Conservation (phyloP, 441 rosid genomes). For the Macaranga tanarius region DNA sequence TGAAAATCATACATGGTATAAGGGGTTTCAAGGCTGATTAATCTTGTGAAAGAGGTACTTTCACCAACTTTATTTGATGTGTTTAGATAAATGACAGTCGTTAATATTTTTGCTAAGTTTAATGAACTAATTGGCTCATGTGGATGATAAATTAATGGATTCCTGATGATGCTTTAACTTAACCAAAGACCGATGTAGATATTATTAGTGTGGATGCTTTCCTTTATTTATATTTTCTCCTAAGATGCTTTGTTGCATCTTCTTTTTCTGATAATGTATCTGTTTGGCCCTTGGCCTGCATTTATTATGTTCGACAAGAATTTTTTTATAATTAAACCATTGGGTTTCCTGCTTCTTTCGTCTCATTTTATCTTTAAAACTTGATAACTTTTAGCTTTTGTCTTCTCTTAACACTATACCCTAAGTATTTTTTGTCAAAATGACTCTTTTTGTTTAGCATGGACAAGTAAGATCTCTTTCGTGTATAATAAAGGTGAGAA, state of each 20-base stretch:
- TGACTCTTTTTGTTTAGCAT: background rate
- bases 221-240: too few species aligned
- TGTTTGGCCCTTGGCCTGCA: too few species aligned
- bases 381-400: background rate
- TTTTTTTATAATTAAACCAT: background rate
- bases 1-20: conserved; percentile 93
- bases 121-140: background rate
- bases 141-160: background rate
- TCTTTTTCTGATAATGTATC: conserved; percentile 3
- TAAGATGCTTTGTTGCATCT: conserved; percentile 3
- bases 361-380: background rate
- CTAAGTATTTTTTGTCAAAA: background rate
- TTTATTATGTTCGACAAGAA: too few species aligned
- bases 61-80: background rate
- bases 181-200: too few species aligned
- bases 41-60: conserved; percentile 72
- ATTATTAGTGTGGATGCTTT: background rate
- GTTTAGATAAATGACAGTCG: background rate
- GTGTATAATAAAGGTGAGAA: conserved; percentile 36
- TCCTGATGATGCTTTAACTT: conserved; percentile 8
- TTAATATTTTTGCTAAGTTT: background rate
- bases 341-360: background rate
- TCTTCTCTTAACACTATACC: background rate
- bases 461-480: conserved; percentile 13
- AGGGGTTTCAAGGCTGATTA: conserved; percentile 64